Evolutionary conservation across 768 basidiomycete genomes (phyloP).

Genomic region (Udeniomyces megalosporus): DNA sequence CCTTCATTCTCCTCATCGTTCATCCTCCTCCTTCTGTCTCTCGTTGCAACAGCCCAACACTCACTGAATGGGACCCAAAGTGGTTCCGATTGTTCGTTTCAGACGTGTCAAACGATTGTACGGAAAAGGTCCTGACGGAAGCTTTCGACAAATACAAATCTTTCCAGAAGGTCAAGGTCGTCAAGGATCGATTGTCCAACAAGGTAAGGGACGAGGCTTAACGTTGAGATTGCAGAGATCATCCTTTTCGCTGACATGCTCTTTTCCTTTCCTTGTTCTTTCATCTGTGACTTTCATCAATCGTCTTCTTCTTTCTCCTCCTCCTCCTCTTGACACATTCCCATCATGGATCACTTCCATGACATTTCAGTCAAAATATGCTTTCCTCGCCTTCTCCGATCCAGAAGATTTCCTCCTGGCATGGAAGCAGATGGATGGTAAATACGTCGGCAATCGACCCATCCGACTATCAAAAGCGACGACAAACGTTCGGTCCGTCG

Average conservation of each 20-base stretch:
- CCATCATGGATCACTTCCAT: no score
- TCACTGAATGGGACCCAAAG: slow-evolving; percentile 92
- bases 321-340: no score
- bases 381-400: slow-evolving; percentile 93
- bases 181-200: slow-evolving; percentile 79
- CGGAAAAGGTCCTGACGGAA: slow-evolving; percentile 79
- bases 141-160: slow-evolving; percentile 88
- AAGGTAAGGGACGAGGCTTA: no score
- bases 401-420: slow-evolving; percentile 96
- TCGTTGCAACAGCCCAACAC: slow-evolving; percentile 46
- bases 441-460: slow-evolving; percentile 97
- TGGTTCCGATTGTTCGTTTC: slow-evolving; percentile 98
- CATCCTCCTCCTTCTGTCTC: not conserved
- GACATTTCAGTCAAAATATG: slow-evolving; percentile 83
- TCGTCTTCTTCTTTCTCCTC: not conserved
- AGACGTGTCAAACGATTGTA: slow-evolving; percentile 94
- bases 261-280: not conserved
- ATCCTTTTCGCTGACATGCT: no score
- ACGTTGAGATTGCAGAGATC: no score
- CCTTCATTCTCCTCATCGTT: not conserved
- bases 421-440: slow-evolving; percentile 99
- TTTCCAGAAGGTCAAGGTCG: slow-evolving; percentile 88
- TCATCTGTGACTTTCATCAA: not conserved
- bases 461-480: slow-evolving; percentile 91
- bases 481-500: slow-evolving; percentile 66